Percentiles rank a stretch among this genome's conserved stretches.
Conservation (phyloP, 1,284 basidiomycete genomes). For the Microstroma glucosiphilum region DNA sequence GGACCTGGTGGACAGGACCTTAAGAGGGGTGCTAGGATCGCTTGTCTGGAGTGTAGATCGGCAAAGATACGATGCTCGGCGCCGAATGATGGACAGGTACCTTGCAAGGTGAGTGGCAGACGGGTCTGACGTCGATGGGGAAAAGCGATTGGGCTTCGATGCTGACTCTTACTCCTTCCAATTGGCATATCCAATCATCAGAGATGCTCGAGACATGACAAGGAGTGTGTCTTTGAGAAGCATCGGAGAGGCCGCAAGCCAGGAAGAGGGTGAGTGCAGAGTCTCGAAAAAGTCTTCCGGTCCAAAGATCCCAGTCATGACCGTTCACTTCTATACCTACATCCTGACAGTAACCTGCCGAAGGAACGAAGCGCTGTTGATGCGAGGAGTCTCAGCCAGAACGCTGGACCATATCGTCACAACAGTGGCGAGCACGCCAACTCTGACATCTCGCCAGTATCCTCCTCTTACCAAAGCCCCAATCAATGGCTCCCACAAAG, state of each 20-base stretch:
- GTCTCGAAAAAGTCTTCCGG: background rate
- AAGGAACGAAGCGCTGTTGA: background rate
- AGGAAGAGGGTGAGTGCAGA: conserved; percentile 15
- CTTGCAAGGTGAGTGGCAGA: conserved; percentile 22
- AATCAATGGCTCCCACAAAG: no score
- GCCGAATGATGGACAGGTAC: conserved; percentile 36
- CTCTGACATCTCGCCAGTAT: no score
- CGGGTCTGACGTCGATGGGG: conserved; percentile 1
- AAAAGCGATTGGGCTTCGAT: background rate
- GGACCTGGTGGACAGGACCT: conserved; percentile 38
- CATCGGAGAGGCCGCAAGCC: conserved; percentile 37
- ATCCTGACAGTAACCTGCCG: conserved; percentile 6
- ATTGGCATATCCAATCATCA: background rate
- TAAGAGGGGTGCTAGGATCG: conserved; percentile 37
- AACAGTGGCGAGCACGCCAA: no score
- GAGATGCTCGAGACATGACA: conserved; percentile 33
- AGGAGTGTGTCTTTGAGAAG: conserved; percentile 40
- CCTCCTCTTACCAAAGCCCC: no score
- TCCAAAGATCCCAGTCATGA: background rate
- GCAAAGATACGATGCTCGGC: conserved; percentile 38
- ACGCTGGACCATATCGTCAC: no score
- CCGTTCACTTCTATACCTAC: background rate
- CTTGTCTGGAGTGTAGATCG: conserved; percentile 34
- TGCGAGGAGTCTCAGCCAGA: no score
- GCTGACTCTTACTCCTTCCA: background rate